These are phyloP conservation scores for Cladophialophora carrionii DNA, from an alignment of 2,329 filamentous ascomycete species.

Conservation along the genomic window DNA sequence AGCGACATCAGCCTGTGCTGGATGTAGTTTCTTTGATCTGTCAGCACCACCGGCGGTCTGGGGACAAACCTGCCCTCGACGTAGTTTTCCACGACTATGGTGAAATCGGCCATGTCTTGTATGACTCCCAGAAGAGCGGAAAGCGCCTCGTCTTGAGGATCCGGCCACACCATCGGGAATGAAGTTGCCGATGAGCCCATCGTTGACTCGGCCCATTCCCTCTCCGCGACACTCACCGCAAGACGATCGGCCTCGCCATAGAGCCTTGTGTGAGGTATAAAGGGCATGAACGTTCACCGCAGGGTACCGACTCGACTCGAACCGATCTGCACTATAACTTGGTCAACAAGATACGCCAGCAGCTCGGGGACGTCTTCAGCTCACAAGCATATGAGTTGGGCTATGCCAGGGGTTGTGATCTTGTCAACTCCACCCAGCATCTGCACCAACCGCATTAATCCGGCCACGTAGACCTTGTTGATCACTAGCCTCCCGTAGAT, in stretches of 20 bases:
- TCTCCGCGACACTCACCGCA: background rate
- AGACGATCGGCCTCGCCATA: background rate
- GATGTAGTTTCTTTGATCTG: too few relatives aligned
- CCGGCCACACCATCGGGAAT: background rate
- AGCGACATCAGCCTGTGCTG: too few relatives aligned
- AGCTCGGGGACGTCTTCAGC: background rate
- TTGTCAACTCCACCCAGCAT: background rate
- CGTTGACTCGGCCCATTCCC: background rate
- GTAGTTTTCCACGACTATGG: too few relatives aligned
- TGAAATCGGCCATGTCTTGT: too few relatives aligned
- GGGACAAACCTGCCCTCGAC: too few relatives aligned
- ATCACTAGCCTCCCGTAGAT: constrained; percentile 1
- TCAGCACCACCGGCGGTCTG: too few relatives aligned
- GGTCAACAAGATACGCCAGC: background rate
- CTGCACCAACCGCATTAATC: background rate
- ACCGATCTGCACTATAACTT: background rate
- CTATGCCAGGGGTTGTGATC: constrained; percentile 1
- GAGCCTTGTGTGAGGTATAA: background rate
- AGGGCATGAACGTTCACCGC: background rate
- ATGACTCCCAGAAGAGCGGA: background rate
- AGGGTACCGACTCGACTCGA: constrained; percentile 3
- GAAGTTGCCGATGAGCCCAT: constrained; percentile 1
- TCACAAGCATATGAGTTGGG: constrained; percentile 3
- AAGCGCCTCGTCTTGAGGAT: background rate
- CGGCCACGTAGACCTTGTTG: background rate